phyloP scores from a whole-genome alignment of 805 yeast species.

The Saturnispora diversa region DNA sequence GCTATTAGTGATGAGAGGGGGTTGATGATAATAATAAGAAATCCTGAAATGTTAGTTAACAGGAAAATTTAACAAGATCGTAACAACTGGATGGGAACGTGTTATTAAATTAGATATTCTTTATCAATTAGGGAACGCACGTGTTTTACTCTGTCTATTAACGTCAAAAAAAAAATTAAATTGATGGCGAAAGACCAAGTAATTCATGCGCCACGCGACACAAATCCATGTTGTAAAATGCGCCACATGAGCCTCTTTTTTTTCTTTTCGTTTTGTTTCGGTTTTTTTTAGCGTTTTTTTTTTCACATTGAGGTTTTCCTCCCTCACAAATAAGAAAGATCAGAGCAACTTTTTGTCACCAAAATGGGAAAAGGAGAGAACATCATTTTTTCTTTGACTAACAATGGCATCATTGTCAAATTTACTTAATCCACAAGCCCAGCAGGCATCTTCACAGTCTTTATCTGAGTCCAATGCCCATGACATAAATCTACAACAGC shows the following conservation, averaged over 20 bases:
- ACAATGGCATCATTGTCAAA: conserved; percentile 12
- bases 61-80: neutral
- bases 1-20: neutral
- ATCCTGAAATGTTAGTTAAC: neutral
- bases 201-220: neutral
- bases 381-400: no score
- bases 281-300: neutral
- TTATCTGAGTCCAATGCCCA: neutral
- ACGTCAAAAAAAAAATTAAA: no score
- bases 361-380: no score
- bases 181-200: neutral
- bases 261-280: neutral
- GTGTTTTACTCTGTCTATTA: no score
- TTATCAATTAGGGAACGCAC: no score
- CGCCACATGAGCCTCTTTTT: neutral
- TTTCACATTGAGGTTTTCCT: no score
- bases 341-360: no score
- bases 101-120: no score
- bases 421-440: conserved; percentile 10
- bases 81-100: neutral
- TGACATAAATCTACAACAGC: neutral
- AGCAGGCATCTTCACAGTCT: neutral
- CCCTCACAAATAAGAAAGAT: no score
- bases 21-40: neutral
- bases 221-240: neutral